These are phyloP conservation scores for Termitomyces sp. DNA, from an alignment of 768 basidiomycete genomes.

Conservation along the genomic window DNA sequence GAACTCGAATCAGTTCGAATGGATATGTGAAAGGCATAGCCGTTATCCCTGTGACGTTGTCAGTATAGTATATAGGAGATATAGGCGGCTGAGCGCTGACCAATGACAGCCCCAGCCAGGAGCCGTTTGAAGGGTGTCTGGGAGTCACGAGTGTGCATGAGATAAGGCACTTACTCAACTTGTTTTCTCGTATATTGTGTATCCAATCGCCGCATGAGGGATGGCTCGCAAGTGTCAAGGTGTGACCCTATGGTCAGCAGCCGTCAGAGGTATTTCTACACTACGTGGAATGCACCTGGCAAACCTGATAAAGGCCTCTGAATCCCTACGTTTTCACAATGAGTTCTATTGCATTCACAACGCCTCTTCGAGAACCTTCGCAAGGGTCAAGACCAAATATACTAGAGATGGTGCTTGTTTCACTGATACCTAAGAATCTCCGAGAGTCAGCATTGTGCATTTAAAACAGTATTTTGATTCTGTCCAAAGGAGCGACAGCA, in stretches of 20 bases:
- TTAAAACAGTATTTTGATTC: slow-evolving; percentile 4
- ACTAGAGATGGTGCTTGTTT: neutral
- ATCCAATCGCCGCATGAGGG: slow-evolving; percentile 1
- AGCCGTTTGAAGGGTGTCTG: neutral
- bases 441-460: slow-evolving; percentile 2
- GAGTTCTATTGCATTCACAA: neutral
- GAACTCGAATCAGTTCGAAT: slow-evolving; percentile 4
- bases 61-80: neutral
- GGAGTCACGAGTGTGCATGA: neutral
- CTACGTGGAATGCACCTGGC: neutral
- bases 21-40: slow-evolving; percentile 2
- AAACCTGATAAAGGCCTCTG: slow-evolving; percentile 2
- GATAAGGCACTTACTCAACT: neutral
- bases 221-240: slow-evolving; percentile 1
- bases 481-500: slow-evolving; percentile 4
- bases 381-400: neutral
- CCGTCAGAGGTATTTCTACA: neutral
- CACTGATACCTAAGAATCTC: slow-evolving; percentile 1
- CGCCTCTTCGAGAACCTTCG: neutral
- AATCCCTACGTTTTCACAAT: neutral
- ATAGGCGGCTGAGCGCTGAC: neutral
- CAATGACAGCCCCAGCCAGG: slow-evolving; percentile 1
- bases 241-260: neutral
- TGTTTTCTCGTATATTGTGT: neutral
- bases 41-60: neutral